phyloP scores from a whole-genome alignment of 371 early-diverging fungal species.

The Syncephalastrum monosporum region DNA sequence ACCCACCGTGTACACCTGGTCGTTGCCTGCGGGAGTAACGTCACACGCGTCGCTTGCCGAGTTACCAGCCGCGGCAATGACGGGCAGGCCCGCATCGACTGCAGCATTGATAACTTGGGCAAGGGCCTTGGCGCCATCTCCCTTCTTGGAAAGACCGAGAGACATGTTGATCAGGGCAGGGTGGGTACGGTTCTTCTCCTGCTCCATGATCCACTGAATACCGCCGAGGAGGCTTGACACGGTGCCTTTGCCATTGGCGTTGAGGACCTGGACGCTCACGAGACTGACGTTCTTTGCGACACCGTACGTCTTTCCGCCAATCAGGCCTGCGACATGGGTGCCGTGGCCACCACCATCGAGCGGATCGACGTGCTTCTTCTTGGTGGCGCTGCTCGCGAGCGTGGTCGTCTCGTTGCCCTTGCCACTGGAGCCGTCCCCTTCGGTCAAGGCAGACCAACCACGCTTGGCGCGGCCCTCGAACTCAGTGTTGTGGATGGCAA shows the following conservation, averaged over 20 bases:
- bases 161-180: constrained; percentile 62
- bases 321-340: constrained; percentile 82
- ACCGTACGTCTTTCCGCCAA: constrained; percentile 76
- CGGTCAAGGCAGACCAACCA: constrained; percentile 62
- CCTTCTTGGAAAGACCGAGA: constrained; percentile 38
- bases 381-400: constrained; percentile 7
- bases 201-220: constrained; percentile 61
- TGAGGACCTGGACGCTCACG: constrained; percentile 85
- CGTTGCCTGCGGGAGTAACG: constrained; percentile 64
- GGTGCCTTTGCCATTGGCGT: constrained; percentile 62
- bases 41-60: constrained; percentile 64
- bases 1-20: constrained; percentile 68
- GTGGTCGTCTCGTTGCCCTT: constrained; percentile 16
- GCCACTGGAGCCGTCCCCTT: constrained; percentile 44
- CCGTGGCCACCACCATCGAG: constrained; percentile 17
- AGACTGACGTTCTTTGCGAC: constrained; percentile 86
- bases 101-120: constrained; percentile 41
- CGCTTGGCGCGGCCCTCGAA: constrained; percentile 61
- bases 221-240: constrained; percentile 70
- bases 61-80: constrained; percentile 83
- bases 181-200: constrained; percentile 31
- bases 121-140: constrained; percentile 17
- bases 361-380: background rate
- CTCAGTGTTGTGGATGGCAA: constrained; percentile 47
- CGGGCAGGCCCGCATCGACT: constrained; percentile 47